Evolutionary conservation across 352 stramenopile genomes (phyloP), one percentile per base, ranked within the genome.

Genomic region (Pythium scleroteichum): DNA sequence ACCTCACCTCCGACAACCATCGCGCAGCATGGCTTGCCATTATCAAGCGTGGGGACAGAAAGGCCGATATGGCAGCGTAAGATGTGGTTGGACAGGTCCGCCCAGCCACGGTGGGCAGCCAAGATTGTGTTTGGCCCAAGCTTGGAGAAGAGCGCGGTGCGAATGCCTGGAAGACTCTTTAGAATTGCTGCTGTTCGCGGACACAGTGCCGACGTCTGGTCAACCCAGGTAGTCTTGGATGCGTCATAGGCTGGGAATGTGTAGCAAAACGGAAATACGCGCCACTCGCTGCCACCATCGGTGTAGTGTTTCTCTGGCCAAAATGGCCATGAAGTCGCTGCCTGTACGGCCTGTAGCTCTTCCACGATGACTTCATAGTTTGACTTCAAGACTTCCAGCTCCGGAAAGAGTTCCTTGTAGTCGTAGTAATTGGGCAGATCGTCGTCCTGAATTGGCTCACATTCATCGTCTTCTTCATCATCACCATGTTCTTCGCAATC

Each of bases 191-290:
- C 76, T 0, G 89, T 97, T n/a, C 76, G 72, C 9, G 87, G 88
- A 61, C 89, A 97, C 65, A 90, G 66, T 12, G 59, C 69, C 51
- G 80, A 92, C 20, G 88, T 96, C 14, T 73, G 65, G 2, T 75
- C 50, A 10, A 97, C 86, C 89, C 89, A 97, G 33, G 75, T 80
- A 22, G 80, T 92, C 61, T 94, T 94, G 42, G 73, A 80, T 14
- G 73, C 79, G 45, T 96, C 89, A 58, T 81, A 93, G 8, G 89
- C 88, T 12, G 89, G 89, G 57, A 97, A 97, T 8, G 87, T 96
- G 65, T 97, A 94, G 67, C 88, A 91, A 48, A 97, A 94, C 17
- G 89, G 89, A 56, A 96, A 96, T 41, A 97, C 87, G 39, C 79
- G 78, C 85, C 85, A 88, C 53, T 93, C 79, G 61, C 81, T 90